phyloP scores from a whole-genome alignment of 106 monocot species.

The Platanthera guangdongensis region DNA sequence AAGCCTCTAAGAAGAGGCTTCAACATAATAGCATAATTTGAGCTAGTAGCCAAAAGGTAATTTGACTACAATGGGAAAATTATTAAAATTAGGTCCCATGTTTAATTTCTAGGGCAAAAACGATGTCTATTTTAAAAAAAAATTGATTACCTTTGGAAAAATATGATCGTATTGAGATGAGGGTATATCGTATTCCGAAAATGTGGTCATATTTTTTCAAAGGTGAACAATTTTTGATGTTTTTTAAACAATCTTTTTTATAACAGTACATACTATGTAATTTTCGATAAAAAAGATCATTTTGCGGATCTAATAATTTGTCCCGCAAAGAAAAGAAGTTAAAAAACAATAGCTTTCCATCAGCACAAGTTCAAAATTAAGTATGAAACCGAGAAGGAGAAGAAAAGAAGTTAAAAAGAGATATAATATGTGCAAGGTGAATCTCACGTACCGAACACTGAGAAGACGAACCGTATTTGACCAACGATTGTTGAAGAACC shows the following conservation, averaged over 20 bases:
- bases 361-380: background rate
- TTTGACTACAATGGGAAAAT: background rate
- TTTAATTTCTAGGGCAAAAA: too few species aligned
- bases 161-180: background rate
- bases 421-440: too few species aligned
- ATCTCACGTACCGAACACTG: slow-evolving; percentile 39
- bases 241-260: too few species aligned
- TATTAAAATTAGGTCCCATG: too few species aligned
- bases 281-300: too few species aligned
- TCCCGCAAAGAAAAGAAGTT: too few species aligned
- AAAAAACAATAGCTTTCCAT: background rate
- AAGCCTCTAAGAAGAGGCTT: too few species aligned
- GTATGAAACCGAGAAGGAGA: background rate
- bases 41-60: background rate
- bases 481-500: slow-evolving; percentile 36
- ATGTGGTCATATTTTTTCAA: too few species aligned
- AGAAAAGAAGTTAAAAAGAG: background rate
- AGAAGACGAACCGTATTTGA: slow-evolving; percentile 23
- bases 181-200: too few species aligned
- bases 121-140: background rate
- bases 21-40: background rate
- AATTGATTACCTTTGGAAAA: background rate
- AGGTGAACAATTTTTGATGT: too few species aligned
- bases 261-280: too few species aligned
- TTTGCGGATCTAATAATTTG: too few species aligned